A percentile compares a stretch with the other conserved stretches of the same genome.
Evolutionary conservation across 768 basidiomycete genomes (phyloP).

Genomic region (Pleurotus pulmonarius): DNA sequence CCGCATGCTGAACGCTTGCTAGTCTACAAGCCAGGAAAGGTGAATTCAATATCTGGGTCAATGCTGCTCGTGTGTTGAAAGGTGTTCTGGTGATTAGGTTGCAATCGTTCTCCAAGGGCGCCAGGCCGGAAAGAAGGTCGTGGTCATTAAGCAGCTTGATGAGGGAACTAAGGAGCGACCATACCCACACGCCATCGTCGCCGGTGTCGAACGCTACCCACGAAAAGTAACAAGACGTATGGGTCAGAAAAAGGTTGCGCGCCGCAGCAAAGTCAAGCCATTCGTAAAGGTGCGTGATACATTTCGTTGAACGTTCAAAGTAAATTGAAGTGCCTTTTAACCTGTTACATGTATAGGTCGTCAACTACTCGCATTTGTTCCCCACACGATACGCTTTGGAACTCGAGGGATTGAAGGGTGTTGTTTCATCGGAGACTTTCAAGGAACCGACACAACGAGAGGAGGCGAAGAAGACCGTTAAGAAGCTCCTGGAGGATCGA

Average conservation of each 20-base stretch:
- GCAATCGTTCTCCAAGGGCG: conserved; percentile 98
- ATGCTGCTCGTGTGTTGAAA: conserved; percentile 2
- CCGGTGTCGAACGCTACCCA: conserved; percentile 97
- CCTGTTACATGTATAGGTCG: conserved; percentile 40
- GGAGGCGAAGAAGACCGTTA: conserved; percentile 92
- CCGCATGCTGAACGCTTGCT: conserved; percentile 11
- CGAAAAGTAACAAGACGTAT: conserved; percentile 96
- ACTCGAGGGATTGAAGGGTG: conserved; percentile 89
- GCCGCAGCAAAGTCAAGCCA: conserved; percentile 97
- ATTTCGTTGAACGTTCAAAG: background rate
- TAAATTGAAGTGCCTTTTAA: background rate
- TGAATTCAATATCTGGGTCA: conserved; percentile 22
- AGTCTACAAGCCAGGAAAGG: conserved; percentile 98
- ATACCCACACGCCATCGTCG: conserved; percentile 98
- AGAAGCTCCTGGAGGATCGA: conserved; percentile 94
- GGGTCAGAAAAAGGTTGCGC: conserved; percentile 92
- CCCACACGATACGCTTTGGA: conserved; percentile 98
- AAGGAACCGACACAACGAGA: conserved; percentile 96
- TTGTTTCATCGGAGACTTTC: conserved; percentile 85
- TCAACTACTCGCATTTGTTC: conserved; percentile 99
- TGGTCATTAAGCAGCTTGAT: conserved; percentile 96
- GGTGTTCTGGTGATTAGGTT: conserved; percentile 47
- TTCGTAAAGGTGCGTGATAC: conserved; percentile 87
- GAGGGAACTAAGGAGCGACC: conserved; percentile 95
- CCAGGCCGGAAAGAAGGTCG: conserved; percentile 99